phyloP scores from a whole-genome alignment of 2,329 filamentous ascomycete genomes.

The Penicillium sp. region DNA sequence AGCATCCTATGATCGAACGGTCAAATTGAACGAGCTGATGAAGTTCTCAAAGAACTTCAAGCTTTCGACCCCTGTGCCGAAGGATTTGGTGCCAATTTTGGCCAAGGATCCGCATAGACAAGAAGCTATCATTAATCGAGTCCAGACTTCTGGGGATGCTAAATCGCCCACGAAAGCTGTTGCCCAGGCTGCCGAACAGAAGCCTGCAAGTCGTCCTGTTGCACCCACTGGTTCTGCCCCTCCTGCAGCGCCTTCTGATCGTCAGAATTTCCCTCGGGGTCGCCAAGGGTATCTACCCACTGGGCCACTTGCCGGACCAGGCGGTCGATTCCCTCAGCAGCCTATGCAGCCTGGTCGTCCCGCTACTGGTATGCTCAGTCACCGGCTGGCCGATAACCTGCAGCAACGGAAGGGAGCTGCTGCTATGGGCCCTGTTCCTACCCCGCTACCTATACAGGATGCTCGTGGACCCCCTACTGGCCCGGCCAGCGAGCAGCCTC shows the following conservation, averaged over 20 bases:
- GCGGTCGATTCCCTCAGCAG: slow-evolving; percentile 45
- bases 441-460: slow-evolving; percentile 62
- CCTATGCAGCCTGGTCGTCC: slow-evolving; percentile 42
- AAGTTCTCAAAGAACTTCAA: slow-evolving; percentile 96
- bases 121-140: slow-evolving; percentile 86
- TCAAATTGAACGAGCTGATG: slow-evolving; percentile 90
- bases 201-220: slow-evolving; percentile 48
- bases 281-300: slow-evolving; percentile 50
- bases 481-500: slow-evolving; percentile 60
- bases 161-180: slow-evolving; percentile 48
- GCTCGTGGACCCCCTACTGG: slow-evolving; percentile 72
- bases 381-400: slow-evolving; percentile 53
- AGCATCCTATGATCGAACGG: slow-evolving; percentile 73
- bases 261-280: slow-evolving; percentile 48
- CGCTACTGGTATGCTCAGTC: slow-evolving; percentile 49
- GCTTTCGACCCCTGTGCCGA: slow-evolving; percentile 85
- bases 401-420: slow-evolving; percentile 50
- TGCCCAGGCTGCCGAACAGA: slow-evolving; percentile 51
- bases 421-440: slow-evolving; percentile 45
- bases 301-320: slow-evolving; percentile 44
- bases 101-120: slow-evolving; percentile 97
- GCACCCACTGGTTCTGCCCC: slow-evolving; percentile 43
- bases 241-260: slow-evolving; percentile 44
- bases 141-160: slow-evolving; percentile 69
- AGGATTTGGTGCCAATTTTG: slow-evolving; percentile 88